These are phyloP conservation scores for Trichosanthes cucumerina DNA, from an alignment of 306 rosid genomes.

Conservation along the genomic window DNA sequence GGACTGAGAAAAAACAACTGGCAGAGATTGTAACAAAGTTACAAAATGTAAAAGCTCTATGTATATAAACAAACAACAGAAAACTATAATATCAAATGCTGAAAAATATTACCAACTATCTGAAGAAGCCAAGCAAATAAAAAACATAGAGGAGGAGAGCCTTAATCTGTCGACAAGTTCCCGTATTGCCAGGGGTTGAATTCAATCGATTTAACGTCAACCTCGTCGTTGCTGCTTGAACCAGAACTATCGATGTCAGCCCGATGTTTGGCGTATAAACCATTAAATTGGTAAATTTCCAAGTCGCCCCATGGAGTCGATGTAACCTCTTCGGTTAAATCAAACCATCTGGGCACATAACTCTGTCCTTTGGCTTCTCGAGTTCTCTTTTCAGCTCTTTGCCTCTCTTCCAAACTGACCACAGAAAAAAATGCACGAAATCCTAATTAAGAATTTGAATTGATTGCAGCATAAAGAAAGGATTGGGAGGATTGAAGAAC, in stretches of 20 bases:
- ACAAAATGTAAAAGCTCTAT: conserved; percentile 18
- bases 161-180: conserved; percentile 34
- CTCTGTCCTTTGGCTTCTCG: conserved; percentile 48
- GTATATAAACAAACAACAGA: conserved; percentile 21
- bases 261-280: conserved; percentile 51
- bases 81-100: conserved; percentile 16
- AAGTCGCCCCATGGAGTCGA: conserved; percentile 94
- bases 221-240: conserved; percentile 29
- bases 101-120: conserved; percentile 16
- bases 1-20: neutral
- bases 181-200: conserved; percentile 89
- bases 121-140: conserved; percentile 18
- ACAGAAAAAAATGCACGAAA: neutral
- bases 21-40: conserved; percentile 9
- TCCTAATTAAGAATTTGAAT: neutral
- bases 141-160: neutral
- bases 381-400: conserved; percentile 73
- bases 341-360: conserved; percentile 73
- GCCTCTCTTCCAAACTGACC: conserved; percentile 69
- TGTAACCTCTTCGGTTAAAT: conserved; percentile 59
- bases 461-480: neutral
- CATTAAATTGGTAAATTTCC: conserved; percentile 74
- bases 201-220: conserved; percentile 35
- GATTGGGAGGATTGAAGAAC: neutral
- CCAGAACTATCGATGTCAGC: conserved; percentile 29